phyloP scores from a whole-genome alignment of 2,329 filamentous ascomycete genomes.

The Diaporthe capsici region DNA sequence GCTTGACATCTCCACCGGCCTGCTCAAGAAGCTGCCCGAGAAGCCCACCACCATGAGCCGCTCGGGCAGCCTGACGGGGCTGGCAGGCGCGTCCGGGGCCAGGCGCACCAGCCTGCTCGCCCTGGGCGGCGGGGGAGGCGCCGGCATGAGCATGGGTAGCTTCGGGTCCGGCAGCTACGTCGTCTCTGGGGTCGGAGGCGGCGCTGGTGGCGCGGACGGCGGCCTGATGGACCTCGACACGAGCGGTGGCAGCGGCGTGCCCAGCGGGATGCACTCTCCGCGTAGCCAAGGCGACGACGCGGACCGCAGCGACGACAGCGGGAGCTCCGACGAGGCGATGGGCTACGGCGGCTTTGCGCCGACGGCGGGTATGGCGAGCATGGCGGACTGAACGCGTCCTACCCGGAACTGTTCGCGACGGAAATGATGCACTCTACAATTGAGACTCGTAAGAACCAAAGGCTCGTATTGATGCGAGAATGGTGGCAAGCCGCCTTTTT shows the following conservation, averaged over 20 bases:
- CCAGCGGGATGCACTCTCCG: slow-evolving; percentile 66
- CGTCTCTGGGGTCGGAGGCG: slow-evolving; percentile 45
- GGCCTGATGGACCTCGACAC: slow-evolving; percentile 52
- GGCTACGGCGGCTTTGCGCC: slow-evolving; percentile 59
- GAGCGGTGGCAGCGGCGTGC: slow-evolving; percentile 58
- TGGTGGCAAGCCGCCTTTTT: neutral
- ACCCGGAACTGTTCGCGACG: slow-evolving; percentile 46
- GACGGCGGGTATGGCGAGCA: slow-evolving; percentile 50
- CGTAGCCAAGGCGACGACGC: slow-evolving; percentile 49
- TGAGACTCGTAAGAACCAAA: neutral
- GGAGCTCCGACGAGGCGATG: slow-evolving; percentile 70
- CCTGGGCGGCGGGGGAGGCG: slow-evolving; percentile 49
- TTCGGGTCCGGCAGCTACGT: slow-evolving; percentile 19
- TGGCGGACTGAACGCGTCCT: neutral
- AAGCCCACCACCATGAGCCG: slow-evolving; percentile 76
- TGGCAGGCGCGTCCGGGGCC: slow-evolving; percentile 60
- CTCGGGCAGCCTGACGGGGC: slow-evolving; percentile 64
- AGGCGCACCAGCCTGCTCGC: slow-evolving; percentile 55
- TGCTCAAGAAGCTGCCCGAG: slow-evolving; percentile 78
- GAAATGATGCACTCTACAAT: neutral
- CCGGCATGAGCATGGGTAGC: slow-evolving; percentile 36
- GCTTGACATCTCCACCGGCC: slow-evolving; percentile 78
- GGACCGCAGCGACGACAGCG: slow-evolving; percentile 54
- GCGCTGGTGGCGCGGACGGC: slow-evolving; percentile 44
- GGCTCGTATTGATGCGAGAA: neutral